phyloP scores from a whole-genome alignment of 306 rosid genomes.

The Rubus idaeus region DNA sequence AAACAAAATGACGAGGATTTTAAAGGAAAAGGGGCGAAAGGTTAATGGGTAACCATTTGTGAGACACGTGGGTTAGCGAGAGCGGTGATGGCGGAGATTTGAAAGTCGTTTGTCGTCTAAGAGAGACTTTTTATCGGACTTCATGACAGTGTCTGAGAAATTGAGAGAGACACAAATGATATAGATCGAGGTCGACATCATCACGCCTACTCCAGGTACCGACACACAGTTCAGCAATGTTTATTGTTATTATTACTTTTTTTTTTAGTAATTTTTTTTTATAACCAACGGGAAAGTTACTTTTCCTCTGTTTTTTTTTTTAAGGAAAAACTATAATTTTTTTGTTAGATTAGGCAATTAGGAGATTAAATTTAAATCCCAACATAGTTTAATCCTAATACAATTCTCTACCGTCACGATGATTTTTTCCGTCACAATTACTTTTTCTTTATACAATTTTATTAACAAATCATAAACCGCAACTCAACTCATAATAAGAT shows the following conservation, averaged over 20 bases:
- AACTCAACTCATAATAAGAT: too few relatives aligned
- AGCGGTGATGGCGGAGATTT: slow-evolving; percentile 53
- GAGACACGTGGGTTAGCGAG: slow-evolving; percentile 38
- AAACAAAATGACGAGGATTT: background rate
- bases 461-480: too few relatives aligned
- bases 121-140: background rate
- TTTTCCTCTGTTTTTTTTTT: too few relatives aligned
- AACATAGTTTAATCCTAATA: too few relatives aligned
- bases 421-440: too few relatives aligned
- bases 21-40: background rate
- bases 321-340: too few relatives aligned
- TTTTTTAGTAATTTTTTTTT: background rate
- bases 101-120: slow-evolving; percentile 31
- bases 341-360: too few relatives aligned
- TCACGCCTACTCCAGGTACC: background rate
- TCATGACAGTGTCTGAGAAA: background rate
- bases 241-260: background rate
- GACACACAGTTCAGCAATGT: background rate
- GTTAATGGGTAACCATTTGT: background rate
- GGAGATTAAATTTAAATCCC: too few relatives aligned
- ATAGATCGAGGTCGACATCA: background rate
- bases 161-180: background rate
- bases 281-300: background rate
- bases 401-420: too few relatives aligned
- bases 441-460: too few relatives aligned